Base-by-base conservation (phyloP, 2,329 filamentous ascomycete species). In the Alternaria burnsii region DNA sequence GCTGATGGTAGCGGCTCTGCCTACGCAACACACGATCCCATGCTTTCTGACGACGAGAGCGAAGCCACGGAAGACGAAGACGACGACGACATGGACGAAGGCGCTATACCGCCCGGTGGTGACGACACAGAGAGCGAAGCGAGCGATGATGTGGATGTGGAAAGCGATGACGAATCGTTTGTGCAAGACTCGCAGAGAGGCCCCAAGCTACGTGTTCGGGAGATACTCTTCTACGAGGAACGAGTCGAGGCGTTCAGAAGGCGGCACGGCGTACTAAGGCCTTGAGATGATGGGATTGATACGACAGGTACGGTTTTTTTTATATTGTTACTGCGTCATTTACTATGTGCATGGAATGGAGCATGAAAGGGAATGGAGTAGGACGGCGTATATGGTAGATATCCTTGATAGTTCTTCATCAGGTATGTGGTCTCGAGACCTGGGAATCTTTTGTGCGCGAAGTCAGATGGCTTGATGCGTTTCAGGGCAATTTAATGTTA, bases 211-310 rank as follows among this genome's bases (percentile, higher is more conserved):
- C 84, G 88, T 55, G 80, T 94, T 66, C 83, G 91, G 62, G 91
- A 94, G 81, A 94, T 95, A 65, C 78, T 94, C 63, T 94, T 93
- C 77, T 94, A 93, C 71, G 92, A 94, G 75, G 91, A 94, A 75
- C 92, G 92, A 78, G 73, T 77, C 4, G 88, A 90, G 28, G 89
- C 94, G 59, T 94, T 94, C 80, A 91, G 90, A 76, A 90, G 90
- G 32, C 85, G 91, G 61, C 89, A 92, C 78, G 74, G 75, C 9
- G 72, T 74, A 14, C 52, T 77, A 20, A 70, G 74, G 62, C 75
- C 75, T 20, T 52, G 47, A 48, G 14, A 28, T 46, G 43, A 57
- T 36, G 41, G 36, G 36, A 50, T 30, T 18, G 52, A 56, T 30
- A 54, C 40, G 44, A 59, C 20, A 43, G 46, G 34, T 28, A 42